Evolutionary conservation across 1,284 basidiomycete species (phyloP), one percentile per base, ranked within the genome.

Genomic region (Leccinum subspadiceum): DNA sequence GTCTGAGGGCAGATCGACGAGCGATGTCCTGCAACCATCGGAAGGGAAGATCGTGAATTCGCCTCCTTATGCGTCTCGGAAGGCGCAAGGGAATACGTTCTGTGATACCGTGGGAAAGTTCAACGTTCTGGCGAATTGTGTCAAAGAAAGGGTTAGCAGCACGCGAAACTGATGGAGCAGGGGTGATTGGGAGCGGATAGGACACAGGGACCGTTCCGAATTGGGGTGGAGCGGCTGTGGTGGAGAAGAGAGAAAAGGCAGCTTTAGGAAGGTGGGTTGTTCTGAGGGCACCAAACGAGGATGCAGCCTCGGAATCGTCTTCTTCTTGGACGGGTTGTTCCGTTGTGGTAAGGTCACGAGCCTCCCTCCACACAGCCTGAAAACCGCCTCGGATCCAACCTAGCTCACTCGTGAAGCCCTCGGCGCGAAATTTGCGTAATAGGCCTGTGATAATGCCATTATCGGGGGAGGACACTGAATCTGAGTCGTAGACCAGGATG

Each of bases 41-140:
- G 64, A 90, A 89, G 0, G 96, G 96, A 13, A 98, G 81, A 50
- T 93, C 90, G 10, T 78, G 68, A 10, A 90, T 82, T 22, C 93
- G 82, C 8, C 80, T 75, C 17, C 83, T 79, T 22, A 91, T 82
- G 12, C 84, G 78, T 37, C 78, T 73, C 0, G 92, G 84, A 3
- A 97, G 80, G 35, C 82, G 81, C 56, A 97, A 82, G 5, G 93
- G 84, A 54, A 94, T 93, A 56, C 90, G 86, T 70, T 94, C 87
- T 0, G 87, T 89, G 65, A 92, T 89, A 8, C 93, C 93, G 57
- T 93, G 89, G 10, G 87, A 85, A 37, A 97, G 84, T 77, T 99
- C 96, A 15, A 90, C 76, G 70, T 98, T 97, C 75, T 99, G 96
- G 33, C 96, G 90, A 67, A 99, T 93, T 68, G 93, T 91, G 76